Conservation (phyloP, 2,329 filamentous ascomycete species). For the Diaporthe humulicola region DNA sequence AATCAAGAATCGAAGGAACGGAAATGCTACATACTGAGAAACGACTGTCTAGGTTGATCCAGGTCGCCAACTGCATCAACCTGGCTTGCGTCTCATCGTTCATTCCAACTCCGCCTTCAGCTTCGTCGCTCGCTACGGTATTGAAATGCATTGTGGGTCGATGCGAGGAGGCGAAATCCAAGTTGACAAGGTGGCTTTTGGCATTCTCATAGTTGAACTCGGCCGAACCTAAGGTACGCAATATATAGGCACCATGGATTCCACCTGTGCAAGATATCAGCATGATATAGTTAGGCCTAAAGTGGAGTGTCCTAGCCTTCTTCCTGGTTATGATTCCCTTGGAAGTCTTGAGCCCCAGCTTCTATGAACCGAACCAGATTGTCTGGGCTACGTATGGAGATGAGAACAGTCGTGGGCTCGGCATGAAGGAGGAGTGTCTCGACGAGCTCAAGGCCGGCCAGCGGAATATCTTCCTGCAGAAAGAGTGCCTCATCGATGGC, state of each 20-base stretch:
- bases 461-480: slow-evolving; percentile 81
- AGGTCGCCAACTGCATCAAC: slow-evolving; percentile 76
- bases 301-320: slow-evolving; percentile 40
- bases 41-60: slow-evolving; percentile 80
- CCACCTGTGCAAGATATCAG: slow-evolving; percentile 48
- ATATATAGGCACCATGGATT: slow-evolving; percentile 56
- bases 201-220: slow-evolving; percentile 81
- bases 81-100: slow-evolving; percentile 68
- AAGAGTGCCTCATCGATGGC: slow-evolving; percentile 77
- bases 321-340: slow-evolving; percentile 43
- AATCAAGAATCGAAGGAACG: not conserved
- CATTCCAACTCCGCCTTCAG: slow-evolving; percentile 57
- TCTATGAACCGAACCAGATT: slow-evolving; percentile 53
- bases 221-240: slow-evolving; percentile 77
- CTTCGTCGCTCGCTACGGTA: slow-evolving; percentile 42
- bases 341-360: slow-evolving; percentile 49
- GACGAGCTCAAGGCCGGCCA: slow-evolving; percentile 77
- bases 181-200: slow-evolving; percentile 73
- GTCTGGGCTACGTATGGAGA: slow-evolving; percentile 62
- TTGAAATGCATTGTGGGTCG: slow-evolving; percentile 72
- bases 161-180: slow-evolving; percentile 65
- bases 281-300: not conserved
- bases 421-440: slow-evolving; percentile 70
- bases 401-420: slow-evolving; percentile 68
- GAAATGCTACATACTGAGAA: slow-evolving; percentile 67